phyloP scores from a whole-genome alignment of 2,329 filamentous ascomycete genomes.

The Cyphellophora europaea region DNA sequence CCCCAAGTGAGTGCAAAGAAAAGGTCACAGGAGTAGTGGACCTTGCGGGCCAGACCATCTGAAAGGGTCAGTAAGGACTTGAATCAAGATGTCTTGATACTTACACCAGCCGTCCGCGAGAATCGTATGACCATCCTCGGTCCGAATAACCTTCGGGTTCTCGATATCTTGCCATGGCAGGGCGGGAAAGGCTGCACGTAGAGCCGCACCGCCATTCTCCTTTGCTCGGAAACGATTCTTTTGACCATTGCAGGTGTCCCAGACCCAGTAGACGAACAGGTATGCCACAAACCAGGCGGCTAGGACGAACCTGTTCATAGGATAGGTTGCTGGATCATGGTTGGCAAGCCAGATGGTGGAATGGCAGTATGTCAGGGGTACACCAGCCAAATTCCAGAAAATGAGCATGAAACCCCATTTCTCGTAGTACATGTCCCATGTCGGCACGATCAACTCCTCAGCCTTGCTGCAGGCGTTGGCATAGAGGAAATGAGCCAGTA shows the following conservation, averaged over 20 bases:
- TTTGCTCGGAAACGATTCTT: conserved; percentile 84
- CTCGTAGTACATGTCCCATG: conserved; percentile 95
- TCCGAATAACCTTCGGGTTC: conserved; percentile 70
- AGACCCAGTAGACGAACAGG: conserved; percentile 78
- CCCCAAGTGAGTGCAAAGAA: conserved; percentile 73
- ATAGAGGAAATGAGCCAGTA: conserved; percentile 87
- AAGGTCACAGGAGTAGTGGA: conserved; percentile 72
- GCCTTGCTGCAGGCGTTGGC: conserved; percentile 88
- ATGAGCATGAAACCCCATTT: conserved; percentile 98
- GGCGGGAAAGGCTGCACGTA: conserved; percentile 74
- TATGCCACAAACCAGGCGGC: conserved; percentile 59
- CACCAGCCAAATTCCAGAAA: conserved; percentile 92
- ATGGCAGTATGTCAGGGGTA: conserved; percentile 87
- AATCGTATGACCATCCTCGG: conserved; percentile 64
- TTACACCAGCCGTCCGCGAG: conserved; percentile 77
- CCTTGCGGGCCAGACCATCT: conserved; percentile 66
- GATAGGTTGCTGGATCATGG: conserved; percentile 68
- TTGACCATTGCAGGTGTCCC: conserved; percentile 86
- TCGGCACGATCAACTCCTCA: conserved; percentile 81
- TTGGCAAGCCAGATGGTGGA: conserved; percentile 84
- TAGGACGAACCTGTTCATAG: conserved; percentile 63
- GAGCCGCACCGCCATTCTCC: conserved; percentile 57
- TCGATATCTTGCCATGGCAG: conserved; percentile 78
- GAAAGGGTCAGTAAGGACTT: conserved; percentile 15
- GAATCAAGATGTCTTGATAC: conserved; percentile 19